Evolutionary conservation across 768 basidiomycete species (phyloP).

Genomic region (Rhizopogon vinicolor): DNA sequence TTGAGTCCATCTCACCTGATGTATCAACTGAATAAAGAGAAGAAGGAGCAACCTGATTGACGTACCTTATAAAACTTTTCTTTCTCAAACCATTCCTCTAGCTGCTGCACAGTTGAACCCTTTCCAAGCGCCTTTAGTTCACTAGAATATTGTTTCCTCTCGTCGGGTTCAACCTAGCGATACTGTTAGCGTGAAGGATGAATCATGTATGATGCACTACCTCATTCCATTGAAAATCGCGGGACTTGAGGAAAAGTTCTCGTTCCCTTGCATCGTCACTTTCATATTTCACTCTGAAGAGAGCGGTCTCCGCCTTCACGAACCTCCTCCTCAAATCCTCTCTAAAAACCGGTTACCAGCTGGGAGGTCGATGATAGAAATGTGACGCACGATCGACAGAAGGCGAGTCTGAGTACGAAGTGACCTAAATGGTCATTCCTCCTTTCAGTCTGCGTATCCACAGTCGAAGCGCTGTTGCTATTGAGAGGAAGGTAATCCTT

Average conservation of each 20-base stretch:
- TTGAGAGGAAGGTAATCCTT: conserved; percentile 74
- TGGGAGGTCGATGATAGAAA: background rate
- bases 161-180: conserved; percentile 50
- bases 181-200: conserved; percentile 2
- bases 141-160: conserved; percentile 42
- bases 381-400: conserved; percentile 86
- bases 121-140: conserved; percentile 41
- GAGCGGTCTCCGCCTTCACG: conserved; percentile 79
- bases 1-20: conserved; percentile 91
- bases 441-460: conserved; percentile 58
- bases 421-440: conserved; percentile 86
- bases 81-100: background rate
- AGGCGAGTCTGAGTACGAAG: conserved; percentile 90
- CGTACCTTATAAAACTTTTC: conserved; percentile 68
- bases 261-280: conserved; percentile 53
- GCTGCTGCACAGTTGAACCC: conserved; percentile 3
- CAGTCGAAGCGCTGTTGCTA: conserved; percentile 43
- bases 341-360: conserved; percentile 33
- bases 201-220: conserved; percentile 31
- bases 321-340: conserved; percentile 89
- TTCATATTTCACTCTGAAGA: conserved; percentile 84
- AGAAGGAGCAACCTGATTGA: background rate
- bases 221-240: conserved; percentile 60
- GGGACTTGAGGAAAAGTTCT: conserved; percentile 57
- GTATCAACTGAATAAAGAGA: background rate